Base-by-base conservation (phyloP, 2,329 filamentous ascomycete species). In the Epicoccum sorghinum region DNA sequence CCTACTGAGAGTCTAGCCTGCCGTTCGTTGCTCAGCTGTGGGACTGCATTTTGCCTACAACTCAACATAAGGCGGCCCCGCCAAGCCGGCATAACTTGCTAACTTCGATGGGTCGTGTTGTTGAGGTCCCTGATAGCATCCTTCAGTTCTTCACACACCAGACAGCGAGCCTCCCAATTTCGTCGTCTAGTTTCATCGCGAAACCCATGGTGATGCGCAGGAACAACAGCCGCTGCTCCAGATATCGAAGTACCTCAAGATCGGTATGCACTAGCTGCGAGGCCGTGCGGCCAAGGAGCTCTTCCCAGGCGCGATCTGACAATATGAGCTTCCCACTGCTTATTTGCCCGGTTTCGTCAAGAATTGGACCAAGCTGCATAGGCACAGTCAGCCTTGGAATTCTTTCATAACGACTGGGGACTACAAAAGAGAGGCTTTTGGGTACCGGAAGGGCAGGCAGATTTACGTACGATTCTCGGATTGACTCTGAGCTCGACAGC, bases 261-360 rank as follows among this genome's bases (percentile, higher is more conserved):
- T 70, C 55, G 22, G 73, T 65, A 7, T 54, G 57, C 3, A 79
- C 78, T 71, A 85, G 60, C 41, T 81, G 76, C 13, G 75, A 66
- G 2, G 77, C 67, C 0, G 71, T 72, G 29, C 80, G 67, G 3
- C 81, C 80, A 6, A 83, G 70, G 2, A 84, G 64, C 23, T 82
- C 71, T 30, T 62, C 65, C 84, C 84, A 87, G 0, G 84, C 84
- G 2, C 72, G 52, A 13, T 79, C 72, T 4, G 78, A 80, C 73
- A 86, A 80, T 14, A 86, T 70, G 2, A 86, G 70, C 67, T 84
- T 85, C 0, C 80, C 80, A 2, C 76, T 66, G 1, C 69, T 65
- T 7, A 86, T 76, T 30, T 75, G 76, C 4, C 82, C 84, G 0
- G 83, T 87, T 67, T 88, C 85, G 55, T 88, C 79, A 43, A 80